Evolutionary conservation across 768 basidiomycete species (phyloP).

Genomic region (Hygrophorus pudorinus): DNA sequence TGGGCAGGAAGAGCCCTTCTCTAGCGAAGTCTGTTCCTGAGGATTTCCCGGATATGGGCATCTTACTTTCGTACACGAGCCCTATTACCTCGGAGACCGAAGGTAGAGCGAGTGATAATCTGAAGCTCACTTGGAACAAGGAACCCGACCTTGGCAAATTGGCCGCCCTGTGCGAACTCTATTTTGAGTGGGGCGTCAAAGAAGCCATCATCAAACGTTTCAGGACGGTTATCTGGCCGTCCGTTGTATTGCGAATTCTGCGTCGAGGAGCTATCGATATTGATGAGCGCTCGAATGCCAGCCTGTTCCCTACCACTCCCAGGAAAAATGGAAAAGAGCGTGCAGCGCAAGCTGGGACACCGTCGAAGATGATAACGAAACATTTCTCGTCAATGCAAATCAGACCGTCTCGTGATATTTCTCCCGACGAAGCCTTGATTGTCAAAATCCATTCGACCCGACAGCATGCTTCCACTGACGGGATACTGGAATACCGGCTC

Average conservation of each 20-base stretch:
- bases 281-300: slow-evolving; percentile 20
- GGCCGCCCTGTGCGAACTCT: slow-evolving; percentile 73
- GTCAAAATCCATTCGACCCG: slow-evolving; percentile 58
- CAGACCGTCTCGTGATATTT: slow-evolving; percentile 10
- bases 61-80: slow-evolving; percentile 67
- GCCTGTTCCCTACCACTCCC: slow-evolving; percentile 27
- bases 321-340: slow-evolving; percentile 21
- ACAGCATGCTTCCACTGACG: slow-evolving; percentile 61
- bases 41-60: slow-evolving; percentile 62
- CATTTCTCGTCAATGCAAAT: slow-evolving; percentile 42
- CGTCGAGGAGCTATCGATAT: slow-evolving; percentile 49
- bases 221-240: slow-evolving; percentile 73
- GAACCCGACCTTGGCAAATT: slow-evolving; percentile 66
- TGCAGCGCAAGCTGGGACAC: slow-evolving; percentile 29
- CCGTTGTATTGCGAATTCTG: slow-evolving; percentile 58
- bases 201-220: slow-evolving; percentile 80
- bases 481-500: slow-evolving; percentile 68
- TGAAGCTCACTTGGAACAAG: slow-evolving; percentile 33
- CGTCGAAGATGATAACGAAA: slow-evolving; percentile 44
- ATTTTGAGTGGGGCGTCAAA: slow-evolving; percentile 88
- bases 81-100: slow-evolving; percentile 67
- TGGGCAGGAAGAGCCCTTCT: slow-evolving; percentile 54
- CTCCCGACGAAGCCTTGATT: slow-evolving; percentile 37
- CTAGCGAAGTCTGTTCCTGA: slow-evolving; percentile 56
- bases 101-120: slow-evolving; percentile 27